These are phyloP conservation scores for Pichia scutulata DNA, from an alignment of 805 yeast genomes.

Conservation along the genomic window DNA sequence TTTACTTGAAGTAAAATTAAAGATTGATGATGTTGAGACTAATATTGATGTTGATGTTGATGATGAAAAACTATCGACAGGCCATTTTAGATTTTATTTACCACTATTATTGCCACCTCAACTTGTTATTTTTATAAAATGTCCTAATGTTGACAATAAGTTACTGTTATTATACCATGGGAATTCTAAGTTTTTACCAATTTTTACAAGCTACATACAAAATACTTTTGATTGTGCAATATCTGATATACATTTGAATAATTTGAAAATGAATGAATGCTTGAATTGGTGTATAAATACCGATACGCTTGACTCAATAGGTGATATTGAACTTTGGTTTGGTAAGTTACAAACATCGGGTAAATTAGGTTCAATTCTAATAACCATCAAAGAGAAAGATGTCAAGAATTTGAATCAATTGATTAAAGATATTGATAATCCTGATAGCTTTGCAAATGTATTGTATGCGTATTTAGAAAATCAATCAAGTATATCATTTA, in stretches of 20 bases:
- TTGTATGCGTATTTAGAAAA: slow-evolving; percentile 18
- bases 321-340: slow-evolving; percentile 11
- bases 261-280: not conserved
- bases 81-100: slow-evolving; percentile 25
- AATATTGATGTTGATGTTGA: slow-evolving; percentile 5
- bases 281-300: slow-evolving; percentile 7
- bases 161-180: slow-evolving; percentile 11
- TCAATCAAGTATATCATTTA: slow-evolving; percentile 24
- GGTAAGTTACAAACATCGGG: slow-evolving; percentile 18
- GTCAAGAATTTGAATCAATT: slow-evolving; percentile 13
- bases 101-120: slow-evolving; percentile 23
- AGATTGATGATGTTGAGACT: slow-evolving; percentile 12
- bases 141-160: not conserved
- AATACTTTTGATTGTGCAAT: slow-evolving; percentile 20
- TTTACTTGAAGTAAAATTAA: slow-evolving; percentile 19
- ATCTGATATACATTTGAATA: slow-evolving; percentile 11
- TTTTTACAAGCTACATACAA: slow-evolving; percentile 17
- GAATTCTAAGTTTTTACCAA: slow-evolving; percentile 17
- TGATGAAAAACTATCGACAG: slow-evolving; percentile 12
- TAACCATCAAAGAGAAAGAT: slow-evolving; percentile 21
- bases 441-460: slow-evolving; percentile 10
- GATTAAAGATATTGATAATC: not conserved
- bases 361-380: slow-evolving; percentile 19
- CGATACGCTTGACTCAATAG: slow-evolving; percentile 3
- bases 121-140: slow-evolving; percentile 20